phyloP scores from a whole-genome alignment of 257 asterid genomes.

The Petunia secreta region DNA sequence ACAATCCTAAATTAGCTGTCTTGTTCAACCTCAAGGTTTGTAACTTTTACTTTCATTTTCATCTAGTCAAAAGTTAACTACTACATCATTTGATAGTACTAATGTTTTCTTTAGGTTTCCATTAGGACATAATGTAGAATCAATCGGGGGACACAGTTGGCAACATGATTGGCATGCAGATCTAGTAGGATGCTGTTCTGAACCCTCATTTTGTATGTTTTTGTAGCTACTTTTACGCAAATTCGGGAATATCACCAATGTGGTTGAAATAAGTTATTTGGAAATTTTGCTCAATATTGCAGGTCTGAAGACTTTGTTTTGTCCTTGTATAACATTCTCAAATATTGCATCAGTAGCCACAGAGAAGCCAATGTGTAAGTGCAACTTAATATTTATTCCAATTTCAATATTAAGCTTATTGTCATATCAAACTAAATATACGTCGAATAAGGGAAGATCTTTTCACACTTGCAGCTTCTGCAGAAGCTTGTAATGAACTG shows the following conservation, averaged over 20 bases:
- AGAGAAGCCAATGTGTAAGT: slow-evolving; percentile 69
- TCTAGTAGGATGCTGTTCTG: slow-evolving; percentile 80
- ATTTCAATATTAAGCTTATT: neutral
- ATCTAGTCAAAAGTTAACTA: too few species aligned
- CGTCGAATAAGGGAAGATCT: too few species aligned
- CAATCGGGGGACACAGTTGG: slow-evolving; percentile 43
- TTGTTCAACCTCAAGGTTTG: too few species aligned
- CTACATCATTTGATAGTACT: too few species aligned
- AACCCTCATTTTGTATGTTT: slow-evolving; percentile 75
- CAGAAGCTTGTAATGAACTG: slow-evolving; percentile 74
- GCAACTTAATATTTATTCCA: neutral
- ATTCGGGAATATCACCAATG: too few species aligned
- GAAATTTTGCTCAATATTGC: slow-evolving; percentile 30
- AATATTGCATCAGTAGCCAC: slow-evolving; percentile 67
- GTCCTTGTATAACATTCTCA: slow-evolving; percentile 77
- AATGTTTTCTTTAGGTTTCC: too few species aligned
- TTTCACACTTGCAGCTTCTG: slow-evolving; percentile 58
- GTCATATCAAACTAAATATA: neutral
- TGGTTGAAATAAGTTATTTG: neutral
- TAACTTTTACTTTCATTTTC: too few species aligned
- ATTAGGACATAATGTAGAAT: neutral
- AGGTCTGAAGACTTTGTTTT: slow-evolving; percentile 69
- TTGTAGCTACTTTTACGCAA: too few species aligned
- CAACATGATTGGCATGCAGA: slow-evolving; percentile 80
- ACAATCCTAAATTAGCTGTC: too few species aligned